Conservation (phyloP, 1,284 basidiomycete genomes). For the Heterobasidion parviporum region DNA sequence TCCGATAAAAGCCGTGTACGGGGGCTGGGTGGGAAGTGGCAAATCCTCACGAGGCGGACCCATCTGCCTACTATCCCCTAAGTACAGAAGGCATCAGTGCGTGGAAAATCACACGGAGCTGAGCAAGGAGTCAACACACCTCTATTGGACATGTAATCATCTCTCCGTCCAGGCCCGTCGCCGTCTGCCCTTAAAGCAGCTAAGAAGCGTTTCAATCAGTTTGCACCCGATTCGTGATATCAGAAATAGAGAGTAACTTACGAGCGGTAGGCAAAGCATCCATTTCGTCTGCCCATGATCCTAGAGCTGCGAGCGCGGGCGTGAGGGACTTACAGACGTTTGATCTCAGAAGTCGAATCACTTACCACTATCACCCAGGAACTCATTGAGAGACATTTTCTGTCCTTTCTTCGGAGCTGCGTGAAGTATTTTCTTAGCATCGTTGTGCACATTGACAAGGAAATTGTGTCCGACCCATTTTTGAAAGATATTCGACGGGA, state of each 20-base stretch:
- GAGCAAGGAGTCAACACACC: slow-evolving; percentile 32
- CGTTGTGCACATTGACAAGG: not conserved
- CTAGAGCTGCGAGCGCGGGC: slow-evolving; percentile 45
- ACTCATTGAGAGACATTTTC: slow-evolving; percentile 87
- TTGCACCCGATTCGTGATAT: slow-evolving; percentile 6
- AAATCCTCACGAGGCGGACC: slow-evolving; percentile 78
- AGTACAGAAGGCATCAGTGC: not conserved
- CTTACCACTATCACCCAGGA: slow-evolving; percentile 77
- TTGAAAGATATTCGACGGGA: slow-evolving; percentile 11
- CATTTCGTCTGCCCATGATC: slow-evolving; percentile 98
- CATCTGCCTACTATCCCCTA: slow-evolving; percentile 50
- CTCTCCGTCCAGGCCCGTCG: slow-evolving; percentile 49
- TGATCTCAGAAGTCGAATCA: slow-evolving; percentile 11
- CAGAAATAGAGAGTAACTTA: slow-evolving; percentile 34
- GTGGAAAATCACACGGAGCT: not conserved
- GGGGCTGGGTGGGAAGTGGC: slow-evolving; percentile 89
- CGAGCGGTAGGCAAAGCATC: slow-evolving; percentile 83
- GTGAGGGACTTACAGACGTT: slow-evolving; percentile 3
- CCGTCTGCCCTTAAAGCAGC: slow-evolving; percentile 58
- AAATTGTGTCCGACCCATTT: slow-evolving; percentile 19
- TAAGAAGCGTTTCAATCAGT: slow-evolving; percentile 21
- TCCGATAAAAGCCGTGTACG: slow-evolving; percentile 94
- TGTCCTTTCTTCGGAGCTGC: slow-evolving; percentile 81
- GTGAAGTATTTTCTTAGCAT: slow-evolving; percentile 3
- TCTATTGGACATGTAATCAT: slow-evolving; percentile 56